Conservation (phyloP, 805 yeast species). For the Millerozyma miso region DNA sequence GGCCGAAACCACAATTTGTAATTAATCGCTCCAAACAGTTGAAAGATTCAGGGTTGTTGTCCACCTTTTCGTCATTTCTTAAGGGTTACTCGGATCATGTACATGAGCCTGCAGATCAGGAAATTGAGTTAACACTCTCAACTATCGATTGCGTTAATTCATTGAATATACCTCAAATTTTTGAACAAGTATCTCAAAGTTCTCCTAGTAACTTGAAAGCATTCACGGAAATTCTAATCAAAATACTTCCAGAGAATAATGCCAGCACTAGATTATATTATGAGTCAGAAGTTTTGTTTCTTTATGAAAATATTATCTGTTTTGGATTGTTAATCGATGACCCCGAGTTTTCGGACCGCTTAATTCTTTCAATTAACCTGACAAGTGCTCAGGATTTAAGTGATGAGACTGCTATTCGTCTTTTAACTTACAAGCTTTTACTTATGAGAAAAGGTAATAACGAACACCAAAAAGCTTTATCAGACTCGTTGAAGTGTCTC, state of each 20-base stretch:
- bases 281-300: slow-evolving; percentile 46
- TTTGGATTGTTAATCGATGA: slow-evolving; percentile 30
- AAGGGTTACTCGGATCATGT: slow-evolving; percentile 83
- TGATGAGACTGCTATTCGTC: slow-evolving; percentile 35
- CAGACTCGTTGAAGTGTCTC: slow-evolving; percentile 38
- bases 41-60: slow-evolving; percentile 74
- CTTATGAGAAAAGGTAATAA: slow-evolving; percentile 34
- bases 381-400: slow-evolving; percentile 14
- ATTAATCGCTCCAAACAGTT: slow-evolving; percentile 60
- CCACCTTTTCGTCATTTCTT: slow-evolving; percentile 87
- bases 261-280: slow-evolving; percentile 34
- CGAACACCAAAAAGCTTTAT: slow-evolving; percentile 14
- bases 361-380: slow-evolving; percentile 3
- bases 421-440: slow-evolving; percentile 50
- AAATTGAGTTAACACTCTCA: slow-evolving; percentile 77
- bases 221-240: slow-evolving; percentile 24
- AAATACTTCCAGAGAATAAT: slow-evolving; percentile 21
- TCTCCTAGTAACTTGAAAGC: slow-evolving; percentile 30
- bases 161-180: slow-evolving; percentile 54
- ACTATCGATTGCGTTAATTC: slow-evolving; percentile 80
- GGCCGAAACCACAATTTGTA: slow-evolving; percentile 62
- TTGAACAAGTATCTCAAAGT: slow-evolving; percentile 46
- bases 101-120: slow-evolving; percentile 90
- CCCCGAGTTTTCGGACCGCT: not conserved
- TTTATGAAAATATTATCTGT: slow-evolving; percentile 42